Evolutionary conservation across 2,329 filamentous ascomycete species (phyloP), one percentile per base, ranked within the genome.

Genomic region (Neodidymelliopsis sp.): DNA sequence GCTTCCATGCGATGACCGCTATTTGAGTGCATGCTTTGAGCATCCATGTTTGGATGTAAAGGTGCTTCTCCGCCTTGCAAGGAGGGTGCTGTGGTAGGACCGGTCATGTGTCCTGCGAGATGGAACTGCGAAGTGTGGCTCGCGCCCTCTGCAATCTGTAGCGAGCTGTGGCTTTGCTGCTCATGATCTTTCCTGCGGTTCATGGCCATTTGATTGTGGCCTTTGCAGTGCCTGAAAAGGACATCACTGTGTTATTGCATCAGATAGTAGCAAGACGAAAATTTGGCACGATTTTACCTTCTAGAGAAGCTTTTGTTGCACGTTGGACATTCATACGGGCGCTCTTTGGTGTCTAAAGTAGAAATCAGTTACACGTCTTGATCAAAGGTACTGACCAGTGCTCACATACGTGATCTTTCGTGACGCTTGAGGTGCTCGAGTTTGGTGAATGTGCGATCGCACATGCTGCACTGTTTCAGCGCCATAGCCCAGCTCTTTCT

Each of bases 361-460:
- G 16, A 20, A 13, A 48, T 72, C 40, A 71, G 65, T 58, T 22
- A 57, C 48, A 25, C 40, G 30, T 19, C 37, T 27, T 23, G 29
- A 15, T 10, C 4, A 12, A 10, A 18, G n/a, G 10, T 10, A 24
- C n/a, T n/a, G 28, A 35, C 31, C 41, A 53, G 40, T 37, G 45
- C 45, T 43, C 23, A 72, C 79, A 62, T 70, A 82, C 80, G 79
- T 47, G 79, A 81, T 60, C 79, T 74, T 61, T 81, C 79, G 65
- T 82, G 80, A 30, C 79, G 75, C 62, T 81, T 81, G 59, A 79
- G 77, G 66, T 82, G 79, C 61, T 81, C 79, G 34, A 61, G 79
- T 67, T 82, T 82, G 53, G 78, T 80, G 70, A 82, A 82, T 53
- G 77, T 78, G 54, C 79, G 76, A 54, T 81, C 79, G 72, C 79